Evolutionary conservation across 2,329 filamentous ascomycete species (phyloP), one percentile per base, ranked within the genome.

Genomic region (Penicillium digitatum): DNA sequence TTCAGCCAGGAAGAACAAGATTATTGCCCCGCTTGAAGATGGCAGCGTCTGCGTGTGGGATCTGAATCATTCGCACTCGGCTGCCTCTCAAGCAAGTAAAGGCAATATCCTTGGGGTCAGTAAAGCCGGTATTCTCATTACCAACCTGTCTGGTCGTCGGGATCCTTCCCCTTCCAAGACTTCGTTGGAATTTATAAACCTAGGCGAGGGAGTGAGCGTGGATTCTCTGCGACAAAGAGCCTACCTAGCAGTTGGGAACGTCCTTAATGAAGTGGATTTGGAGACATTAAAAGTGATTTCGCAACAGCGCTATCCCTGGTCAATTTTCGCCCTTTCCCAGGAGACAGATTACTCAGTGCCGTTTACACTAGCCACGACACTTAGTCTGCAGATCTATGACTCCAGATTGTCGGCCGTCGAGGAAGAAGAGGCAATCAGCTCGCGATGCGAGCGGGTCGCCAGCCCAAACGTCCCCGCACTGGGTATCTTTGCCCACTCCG

Each of bases 21-120:
- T 89, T 0, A 81, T 95, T 16, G 87, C 88, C 0, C 90, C 91
- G 2, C 77, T 96, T 8, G 90, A 95, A 55, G 89, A 96, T 68
- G 91, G 91, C 0, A 90, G 89, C 48, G 81, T 96, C n/a, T 89
- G 87, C 63, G 74, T 96, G 7, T 96, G 91, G 91, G 88, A 95
- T 67, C 76, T 89, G 48, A 84, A 81, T 52, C 66, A 69, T 53
- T 70, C 70, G 3, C 69, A 73, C 54, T 61, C 59, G 1, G 60
- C 62, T 20, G 62, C 61, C 5, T 67, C 69, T 2, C 63, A 61
- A 11, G 58, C 63, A 20, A 82, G 81, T 1, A 81, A 79, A 29
- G 75, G 75, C 45, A 81, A 78, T 3, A 82, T 94, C 31, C 62
- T 89, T 11, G 84, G 82, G 1, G 81, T 81, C 58, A 94, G 88